Conservation (phyloP, 805 yeast genomes). For the Hanseniaspora meyeri region DNA sequence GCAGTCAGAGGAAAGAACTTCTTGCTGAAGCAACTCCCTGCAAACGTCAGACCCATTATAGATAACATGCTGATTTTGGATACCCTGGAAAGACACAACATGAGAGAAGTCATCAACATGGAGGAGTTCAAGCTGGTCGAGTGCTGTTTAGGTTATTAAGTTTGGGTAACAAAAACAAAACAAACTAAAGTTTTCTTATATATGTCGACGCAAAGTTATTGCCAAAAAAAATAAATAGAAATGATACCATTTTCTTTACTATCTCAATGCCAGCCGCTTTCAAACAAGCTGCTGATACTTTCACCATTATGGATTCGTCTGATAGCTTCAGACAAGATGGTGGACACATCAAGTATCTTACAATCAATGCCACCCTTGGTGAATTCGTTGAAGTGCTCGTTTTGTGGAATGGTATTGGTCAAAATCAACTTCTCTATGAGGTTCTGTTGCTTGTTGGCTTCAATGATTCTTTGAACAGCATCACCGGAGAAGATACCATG, state of each 20-base stretch:
- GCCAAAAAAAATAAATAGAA: neutral
- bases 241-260: neutral
- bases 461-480: slow-evolving; percentile 54
- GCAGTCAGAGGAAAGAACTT: slow-evolving; percentile 11
- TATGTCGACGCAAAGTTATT: no score
- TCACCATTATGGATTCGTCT: slow-evolving; percentile 96
- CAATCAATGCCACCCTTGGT: slow-evolving; percentile 39
- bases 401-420: slow-evolving; percentile 86
- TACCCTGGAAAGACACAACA: slow-evolving; percentile 8
- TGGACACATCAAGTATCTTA: slow-evolving; percentile 76
- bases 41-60: slow-evolving; percentile 3
- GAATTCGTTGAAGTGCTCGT: slow-evolving; percentile 15
- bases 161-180: no score
- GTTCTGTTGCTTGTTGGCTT: slow-evolving; percentile 31
- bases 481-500: slow-evolving; percentile 92
- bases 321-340: slow-evolving; percentile 86
- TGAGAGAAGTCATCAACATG: slow-evolving; percentile 10
- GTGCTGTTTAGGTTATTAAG: slow-evolving; percentile 4
- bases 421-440: slow-evolving; percentile 75
- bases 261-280: slow-evolving; percentile 41
- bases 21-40: slow-evolving; percentile 8
- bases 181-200: no score
- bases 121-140: slow-evolving; percentile 7
- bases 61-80: slow-evolving; percentile 6
- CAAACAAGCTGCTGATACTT: slow-evolving; percentile 84